Conservation (phyloP, 352 stramenopile species). For the Phytopythium cucurbitacearum region DNA sequence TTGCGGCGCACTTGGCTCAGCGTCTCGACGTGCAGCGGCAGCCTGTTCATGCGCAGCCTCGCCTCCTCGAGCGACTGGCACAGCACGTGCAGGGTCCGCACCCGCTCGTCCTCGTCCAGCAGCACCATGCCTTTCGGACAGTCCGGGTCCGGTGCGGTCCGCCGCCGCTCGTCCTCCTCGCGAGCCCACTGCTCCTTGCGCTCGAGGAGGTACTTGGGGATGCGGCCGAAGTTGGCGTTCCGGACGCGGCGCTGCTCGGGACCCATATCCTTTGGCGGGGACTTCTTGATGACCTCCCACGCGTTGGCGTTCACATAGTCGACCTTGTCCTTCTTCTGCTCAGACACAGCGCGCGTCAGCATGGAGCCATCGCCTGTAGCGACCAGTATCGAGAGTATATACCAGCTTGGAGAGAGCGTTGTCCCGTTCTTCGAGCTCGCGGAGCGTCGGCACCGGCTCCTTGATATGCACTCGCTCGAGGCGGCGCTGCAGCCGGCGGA, state of each 20-base stretch:
- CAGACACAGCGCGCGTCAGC: slow-evolving; percentile 12
- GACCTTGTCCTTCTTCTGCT: slow-evolving; percentile 40
- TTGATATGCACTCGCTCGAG: slow-evolving; percentile 20
- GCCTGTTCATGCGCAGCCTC: slow-evolving; percentile 57
- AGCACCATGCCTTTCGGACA: slow-evolving; percentile 83
- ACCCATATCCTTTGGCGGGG: slow-evolving; percentile 16
- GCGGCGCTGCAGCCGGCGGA: slow-evolving; percentile 2
- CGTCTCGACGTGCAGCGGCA: slow-evolving; percentile 86
- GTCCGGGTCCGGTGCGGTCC: slow-evolving; percentile 75
- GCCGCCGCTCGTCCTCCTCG: slow-evolving; percentile 78
- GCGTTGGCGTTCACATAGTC: slow-evolving; percentile 74
- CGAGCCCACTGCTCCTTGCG: slow-evolving; percentile 76
- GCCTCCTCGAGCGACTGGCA: slow-evolving; percentile 53
- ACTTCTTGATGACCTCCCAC: slow-evolving; percentile 70
- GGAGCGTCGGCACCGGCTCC: slow-evolving; percentile 41
- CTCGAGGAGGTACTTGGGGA: slow-evolving; percentile 64
- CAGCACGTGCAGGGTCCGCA: slow-evolving; percentile 66
- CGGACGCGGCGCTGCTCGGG: slow-evolving; percentile 9
- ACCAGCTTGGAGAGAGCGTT: slow-evolving; percentile 29
- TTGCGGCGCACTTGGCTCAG: slow-evolving; percentile 75
- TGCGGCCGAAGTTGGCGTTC: slow-evolving; percentile 50
- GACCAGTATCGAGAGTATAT: not conserved
- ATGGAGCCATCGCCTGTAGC: not conserved
- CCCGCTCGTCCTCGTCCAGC: slow-evolving; percentile 77
- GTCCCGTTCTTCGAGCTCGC: slow-evolving; percentile 42